Evolutionary conservation across 257 asterid species (phyloP), one percentile per base, ranked within the genome.

Genomic region (Oldenlandia corymbosa): DNA sequence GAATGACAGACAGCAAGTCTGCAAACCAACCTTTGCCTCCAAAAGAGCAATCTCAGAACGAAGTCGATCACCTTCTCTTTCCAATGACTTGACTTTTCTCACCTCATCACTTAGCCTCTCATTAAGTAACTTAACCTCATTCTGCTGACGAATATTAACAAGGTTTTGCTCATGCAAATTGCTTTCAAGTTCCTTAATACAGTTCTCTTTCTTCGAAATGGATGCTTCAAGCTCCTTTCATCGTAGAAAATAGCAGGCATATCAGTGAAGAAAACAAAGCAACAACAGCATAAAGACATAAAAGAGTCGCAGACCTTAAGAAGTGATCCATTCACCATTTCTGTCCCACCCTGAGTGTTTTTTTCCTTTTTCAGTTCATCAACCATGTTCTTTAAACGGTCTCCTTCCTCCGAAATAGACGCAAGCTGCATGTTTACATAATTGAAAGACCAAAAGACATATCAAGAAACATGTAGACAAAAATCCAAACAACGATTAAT

Each of bases 61-160:
- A 57, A 87, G 88, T 56, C 96, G 87, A 58, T 87, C 99, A 64
- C 82, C 72, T 73, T 93, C 99, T 69, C 99, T 83, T 86, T 93
- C 99, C 70, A 90, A 76, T 85, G 86, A 81, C 83, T 90, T 93
- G 62, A 83, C 75, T 78, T 88, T 88, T 68, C 88, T 81, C 64
- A 82, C 91, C 76, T 93, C 97, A 83, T 81, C 82, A 12, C 75
- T 79, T 58, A 87, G 79, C 78, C 85, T 78, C 73, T 84, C 99
- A 70, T 78, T 87, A 24, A 93, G 87, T 82, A 87, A 83, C 76
- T 71, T 75, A 66, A 87, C 78, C 76, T 93, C 99, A 64, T 85
- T 83, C 54, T 79, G 86, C 76, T 78, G 95, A 57, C 81, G 86
- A 60, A 55, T 72, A 72, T 76, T 84, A 62, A 68, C 73, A 58